Evolutionary conservation across 306 rosid species (phyloP), one percentile per base, ranked within the genome.

Genomic region (Quercus cerris): DNA sequence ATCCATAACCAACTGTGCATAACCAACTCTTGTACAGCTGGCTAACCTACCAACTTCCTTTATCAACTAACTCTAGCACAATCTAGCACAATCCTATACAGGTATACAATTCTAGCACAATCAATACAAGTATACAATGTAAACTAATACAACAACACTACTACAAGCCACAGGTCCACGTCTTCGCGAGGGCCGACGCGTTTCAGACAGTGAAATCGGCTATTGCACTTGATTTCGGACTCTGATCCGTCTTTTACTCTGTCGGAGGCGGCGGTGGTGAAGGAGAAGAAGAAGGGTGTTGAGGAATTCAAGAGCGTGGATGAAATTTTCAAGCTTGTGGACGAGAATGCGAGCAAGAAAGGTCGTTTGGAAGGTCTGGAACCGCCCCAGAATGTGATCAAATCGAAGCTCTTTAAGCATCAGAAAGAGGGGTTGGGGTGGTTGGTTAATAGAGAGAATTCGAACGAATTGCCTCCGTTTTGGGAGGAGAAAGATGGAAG

Each of bases 391-490:
- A 77, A 41, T 7, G 81, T 86, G 18, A 82, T 93, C 14, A 90
- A 75, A 46, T 38, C 94, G 0, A 87, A 90, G 71, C 97, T 93
- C 66, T 83, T 93, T 10, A 76, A 4, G 2, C 98, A 93, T 57
- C 97, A 93, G 52, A 91, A 89, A 66, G 93, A 94, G 78, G 98
- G 84, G 0, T 71, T 94, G 15, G 87, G 90, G 6, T 94, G 98
- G 98, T 78, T 91, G 30, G 74, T 85, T 25, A 88, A 80, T 4
- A 81, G 89, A 17, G 98, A 94, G 77, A 90, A 76, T 19, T 79
- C 86, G 1, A 58, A n/a, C 3, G 93, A 88, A 0, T 73, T 91
- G 75, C 97, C 98, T 0, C 97, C 94, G 6, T 93, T 93, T 77
- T 93, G 97, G 98, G 93, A 87, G 61, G 81, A 82, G 75, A 85